A percentile compares a stretch with the other conserved stretches of the same genome.
Conservation (phyloP, 257 asterid genomes). For the Coffea eugenioides region DNA sequence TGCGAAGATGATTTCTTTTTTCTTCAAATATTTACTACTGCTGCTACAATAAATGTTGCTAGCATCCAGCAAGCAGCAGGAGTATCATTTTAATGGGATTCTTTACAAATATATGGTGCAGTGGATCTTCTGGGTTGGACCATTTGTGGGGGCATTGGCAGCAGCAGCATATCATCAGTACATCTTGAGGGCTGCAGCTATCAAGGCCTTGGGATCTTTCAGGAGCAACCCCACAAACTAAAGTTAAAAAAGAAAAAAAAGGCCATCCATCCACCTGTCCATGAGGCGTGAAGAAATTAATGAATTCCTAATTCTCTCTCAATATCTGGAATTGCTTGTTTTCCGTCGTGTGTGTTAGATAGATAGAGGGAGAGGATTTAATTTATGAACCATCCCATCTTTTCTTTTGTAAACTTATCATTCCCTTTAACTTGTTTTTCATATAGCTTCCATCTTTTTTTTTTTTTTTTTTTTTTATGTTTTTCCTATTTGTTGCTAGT, state of each 20-base stretch:
- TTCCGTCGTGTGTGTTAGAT: conserved; percentile 18
- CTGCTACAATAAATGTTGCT: too few species aligned
- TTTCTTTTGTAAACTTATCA: not conserved
- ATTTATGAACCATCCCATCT: not conserved
- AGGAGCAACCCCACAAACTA: conserved; percentile 79
- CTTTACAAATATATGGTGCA: too few species aligned
- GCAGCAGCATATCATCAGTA: conserved; percentile 89
- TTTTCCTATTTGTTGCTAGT: conserved; percentile 4
- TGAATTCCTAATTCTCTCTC: not conserved
- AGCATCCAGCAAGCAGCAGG: too few species aligned
- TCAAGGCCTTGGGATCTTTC: conserved; percentile 83
- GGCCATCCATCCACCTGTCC: not conserved
- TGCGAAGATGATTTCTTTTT: too few species aligned
- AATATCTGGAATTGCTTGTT: conserved; percentile 16
- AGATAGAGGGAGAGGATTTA: not conserved
- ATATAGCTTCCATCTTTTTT: not conserved
- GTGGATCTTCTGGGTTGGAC: conserved; percentile 51
- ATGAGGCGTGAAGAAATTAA: not conserved
- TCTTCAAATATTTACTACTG: too few species aligned
- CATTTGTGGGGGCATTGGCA: conserved; percentile 71
- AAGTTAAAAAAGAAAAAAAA: not conserved
- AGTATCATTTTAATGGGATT: too few species aligned
- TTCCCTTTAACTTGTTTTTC: not conserved
- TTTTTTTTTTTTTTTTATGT: not conserved
- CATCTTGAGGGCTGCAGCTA: conserved; percentile 79